Base-by-base conservation (phyloP, 352 stramenopile genomes). In the Phytophthora ohioensis region DNA sequence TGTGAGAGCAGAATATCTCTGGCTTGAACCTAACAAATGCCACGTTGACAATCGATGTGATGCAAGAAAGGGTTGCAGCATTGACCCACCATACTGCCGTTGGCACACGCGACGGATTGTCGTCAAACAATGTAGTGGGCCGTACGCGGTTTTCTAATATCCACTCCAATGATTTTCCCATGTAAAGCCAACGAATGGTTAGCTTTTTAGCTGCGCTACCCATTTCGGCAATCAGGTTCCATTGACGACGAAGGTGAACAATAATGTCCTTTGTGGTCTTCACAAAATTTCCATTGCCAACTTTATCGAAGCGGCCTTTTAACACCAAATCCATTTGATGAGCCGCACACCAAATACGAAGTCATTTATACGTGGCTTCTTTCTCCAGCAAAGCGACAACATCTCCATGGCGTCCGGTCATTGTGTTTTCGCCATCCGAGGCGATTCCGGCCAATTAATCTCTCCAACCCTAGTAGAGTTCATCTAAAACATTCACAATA, bases 191-290 rank as follows among this genome's bases (percentile, higher is more conserved):
- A 12, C n/a, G 21, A 49, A 27, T 59, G 5, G 53, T 48, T 13
- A 59, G 35, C 7, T 48, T 58, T 17, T 12, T 58, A 10, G 21
- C 52, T 10, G 17, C 52, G 21, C 35, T n/a, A 36, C 52, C 35
- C 35, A 58, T 58, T 45, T 13, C 52, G 4, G 35, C 35, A 45
- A 58, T 58, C 52, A 58, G 3, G 17, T 58, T 47, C 10, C 48
- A 49, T 8, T 60, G 53, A 5, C 38, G 41, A 9, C 53, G 53
- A 49, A 60, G 53, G 30, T 60, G 53, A 34, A 15, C 21, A 36
- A 60, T 60, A 6, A 60, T 21, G n/a, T 32, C 38, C 17, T 60
- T 49, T 1, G 53, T 59, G 2, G 5, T 36, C 3, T 36, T 59
- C 3, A 48, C 36, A 17, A 59, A 48, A 11, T 46, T 21, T 12